Base-by-base conservation (phyloP, 192 early-diverging fungal species). In the Allomyces macrogynus region DNA sequence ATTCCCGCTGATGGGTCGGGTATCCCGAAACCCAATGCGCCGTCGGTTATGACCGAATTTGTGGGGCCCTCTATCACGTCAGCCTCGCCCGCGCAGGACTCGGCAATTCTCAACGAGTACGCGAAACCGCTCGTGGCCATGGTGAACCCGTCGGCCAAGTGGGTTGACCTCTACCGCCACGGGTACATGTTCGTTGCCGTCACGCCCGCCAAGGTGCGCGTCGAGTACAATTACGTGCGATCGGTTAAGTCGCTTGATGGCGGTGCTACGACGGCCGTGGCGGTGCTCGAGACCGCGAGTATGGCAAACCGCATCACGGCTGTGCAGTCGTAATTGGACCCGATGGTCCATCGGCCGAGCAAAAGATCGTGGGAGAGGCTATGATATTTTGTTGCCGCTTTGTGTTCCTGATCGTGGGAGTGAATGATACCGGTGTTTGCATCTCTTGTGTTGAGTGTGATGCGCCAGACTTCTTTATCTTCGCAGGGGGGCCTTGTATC, bases 31-130 rank as follows among this genome's bases (percentile, higher is more conserved):
- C 44, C 49, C 24, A 65, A 64, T 12, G 60, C 24, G 27, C 68
- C 65, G 7, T 76, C 75, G 4, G 66, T 67, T 3, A 26, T 72
- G 23, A 70, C 70, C 60, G 75, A 76, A 63, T 70, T 76, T 61
- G 72, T 76, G 25, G 61, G 65, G 3, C 66, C 75, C 10, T 62
- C 62, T 43, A 68, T 76, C 11, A 67, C 75, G 8, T 66, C 64
- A 20, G 66, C 67, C 12, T 65, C 66, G 20, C 63, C 67, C 3
- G 42, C 64, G 10, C 40, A 61, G 25, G 49, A 65, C 24, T 20
- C 67, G 2, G 63, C 64, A 2, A 42, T 62, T 26, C 63, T 76
- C 23, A 65, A 64, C 61, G 10, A 61, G 23, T 22, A 63, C 3
- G 49, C 54, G 23, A 66, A 64, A 44, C 42, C 23, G 14, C 14